phyloP scores from a whole-genome alignment of 192 early-diverging fungal genomes.

The Kappamyces sp. region DNA sequence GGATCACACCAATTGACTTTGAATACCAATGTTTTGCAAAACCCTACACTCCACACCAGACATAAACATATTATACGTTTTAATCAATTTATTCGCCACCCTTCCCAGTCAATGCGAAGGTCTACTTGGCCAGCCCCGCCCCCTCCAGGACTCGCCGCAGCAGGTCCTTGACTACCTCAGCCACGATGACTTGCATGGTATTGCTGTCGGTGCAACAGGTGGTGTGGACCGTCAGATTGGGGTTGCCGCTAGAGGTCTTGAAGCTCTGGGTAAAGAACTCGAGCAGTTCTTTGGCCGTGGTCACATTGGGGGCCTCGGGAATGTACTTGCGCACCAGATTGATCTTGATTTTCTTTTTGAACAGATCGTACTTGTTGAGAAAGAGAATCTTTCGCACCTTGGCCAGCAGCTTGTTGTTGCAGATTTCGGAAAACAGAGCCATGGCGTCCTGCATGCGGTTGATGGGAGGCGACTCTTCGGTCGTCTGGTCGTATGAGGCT shows the following conservation, averaged over 20 bases:
- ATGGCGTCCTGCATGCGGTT: conserved; percentile 32
- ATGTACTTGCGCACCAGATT: conserved; percentile 47
- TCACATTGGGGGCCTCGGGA: conserved; percentile 9
- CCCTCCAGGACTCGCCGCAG: too few species aligned
- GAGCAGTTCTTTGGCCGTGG: too few species aligned
- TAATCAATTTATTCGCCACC: too few species aligned
- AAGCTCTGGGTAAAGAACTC: too few species aligned
- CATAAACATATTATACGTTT: too few species aligned
- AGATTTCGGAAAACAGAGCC: conserved; percentile 34
- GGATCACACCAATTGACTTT: too few species aligned
- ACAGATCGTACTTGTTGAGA: conserved; percentile 63
- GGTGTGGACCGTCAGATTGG: too few species aligned
- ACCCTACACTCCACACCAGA: too few species aligned
- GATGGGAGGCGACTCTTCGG: conserved; percentile 31
- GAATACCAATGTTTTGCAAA: too few species aligned
- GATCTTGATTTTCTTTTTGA: conserved; percentile 45
- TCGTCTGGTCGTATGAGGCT: conserved; percentile 54
- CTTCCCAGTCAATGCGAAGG: too few species aligned
- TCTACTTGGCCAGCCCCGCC: too few species aligned
- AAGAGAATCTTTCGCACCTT: conserved; percentile 56
- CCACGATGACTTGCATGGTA: conserved; percentile 4
- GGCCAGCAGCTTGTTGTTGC: conserved; percentile 39
- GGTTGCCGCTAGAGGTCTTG: too few species aligned
- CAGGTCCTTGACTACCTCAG: conserved; percentile 27
- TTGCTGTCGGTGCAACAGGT: background rate